These are phyloP conservation scores for Ambrosiella beaveri DNA, from an alignment of 2,329 filamentous ascomycete genomes.

Conservation along the genomic window DNA sequence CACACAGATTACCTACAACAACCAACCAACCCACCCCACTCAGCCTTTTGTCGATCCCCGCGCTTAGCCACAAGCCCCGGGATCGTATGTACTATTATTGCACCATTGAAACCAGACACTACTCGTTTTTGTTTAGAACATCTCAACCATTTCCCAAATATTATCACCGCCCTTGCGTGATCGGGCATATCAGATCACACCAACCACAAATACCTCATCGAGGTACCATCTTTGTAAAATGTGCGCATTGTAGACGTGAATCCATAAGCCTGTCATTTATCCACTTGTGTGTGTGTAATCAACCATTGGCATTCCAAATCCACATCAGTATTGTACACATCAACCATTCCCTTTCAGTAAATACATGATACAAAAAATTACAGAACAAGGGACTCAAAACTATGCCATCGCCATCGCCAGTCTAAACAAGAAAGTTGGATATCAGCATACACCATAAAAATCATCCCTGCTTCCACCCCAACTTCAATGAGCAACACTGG, in stretches of 20 bases:
- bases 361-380: neutral
- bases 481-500: neutral
- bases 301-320: no score
- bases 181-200: slow-evolving; percentile 5
- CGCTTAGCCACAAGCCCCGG: neutral
- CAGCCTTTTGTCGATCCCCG: neutral
- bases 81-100: slow-evolving; percentile 6
- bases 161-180: slow-evolving; percentile 2
- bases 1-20: neutral
- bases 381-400: neutral
- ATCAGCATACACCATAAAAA: neutral
- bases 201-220: neutral
- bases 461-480: neutral
- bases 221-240: neutral
- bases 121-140: neutral
- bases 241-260: neutral
- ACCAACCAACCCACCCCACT: slow-evolving; percentile 4
- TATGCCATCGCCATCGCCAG: neutral
- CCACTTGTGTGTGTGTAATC: neutral
- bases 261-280: neutral
- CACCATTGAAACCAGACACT: neutral
- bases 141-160: neutral
- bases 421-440: neutral
- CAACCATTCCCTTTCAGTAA: neutral
- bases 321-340: neutral